Evolutionary conservation across 2,329 filamentous ascomycete species (phyloP), one percentile per base, ranked within the genome.

Genomic region (Calonectria naviculata): DNA sequence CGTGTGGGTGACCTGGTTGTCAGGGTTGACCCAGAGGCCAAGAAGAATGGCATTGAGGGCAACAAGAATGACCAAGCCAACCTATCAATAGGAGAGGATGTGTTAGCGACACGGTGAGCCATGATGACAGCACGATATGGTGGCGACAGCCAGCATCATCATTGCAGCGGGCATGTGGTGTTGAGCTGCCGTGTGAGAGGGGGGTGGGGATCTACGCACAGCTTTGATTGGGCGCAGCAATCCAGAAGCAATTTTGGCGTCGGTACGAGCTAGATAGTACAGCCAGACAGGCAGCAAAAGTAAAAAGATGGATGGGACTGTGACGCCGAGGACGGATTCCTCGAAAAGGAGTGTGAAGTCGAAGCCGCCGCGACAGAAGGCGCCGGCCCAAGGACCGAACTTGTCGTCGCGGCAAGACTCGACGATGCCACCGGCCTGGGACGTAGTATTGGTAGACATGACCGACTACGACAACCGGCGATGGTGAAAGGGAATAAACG

Each of bases 341-440:
- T 76, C 71, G 66, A 76, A 76, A n/a, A 75, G 54, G 17, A 76
- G 74, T 19, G 75, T 74, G 47, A 76, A 75, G 70, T 76, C 74
- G 70, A 76, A 76, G 54, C 74, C 73, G 44, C 71, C 74, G 36
- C 73, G 74, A 65, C 73, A 76, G 29, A 29, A 24, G 31, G 28
- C 26, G 19, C 65, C 65, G 46, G 65, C 65, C 65, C 65, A 68
- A 42, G 65, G 65, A 49, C 65, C 65, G 29, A 68, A 68, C 56
- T 31, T n/a, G 54, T 36, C 60, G 65, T 68, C 65, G 52, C 24
- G 65, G 31, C 65, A 67, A 3, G 31, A 49, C 46, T 49, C 46
- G 46, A 49, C 46, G 17, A 47, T 28, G 24, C 44, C 44, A 49
- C 46, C 46, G 5, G 31, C 31, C 52, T 56, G 52, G 52, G 52